These are phyloP conservation scores for Camelina sativa DNA, from an alignment of 345 rosid genomes.

Conservation along the genomic window DNA sequence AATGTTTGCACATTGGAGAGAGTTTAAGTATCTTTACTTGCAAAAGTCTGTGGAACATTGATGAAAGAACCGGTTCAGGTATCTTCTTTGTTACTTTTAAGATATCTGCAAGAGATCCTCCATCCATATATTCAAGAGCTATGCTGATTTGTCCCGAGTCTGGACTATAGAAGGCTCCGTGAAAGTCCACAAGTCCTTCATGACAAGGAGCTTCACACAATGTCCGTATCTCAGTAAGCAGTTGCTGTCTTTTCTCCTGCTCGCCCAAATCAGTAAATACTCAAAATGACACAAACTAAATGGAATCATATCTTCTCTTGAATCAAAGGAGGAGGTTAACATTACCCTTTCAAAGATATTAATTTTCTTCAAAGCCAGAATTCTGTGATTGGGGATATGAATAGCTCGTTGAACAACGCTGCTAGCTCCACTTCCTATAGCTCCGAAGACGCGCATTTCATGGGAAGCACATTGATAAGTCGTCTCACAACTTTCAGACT, in stretches of 20 bases:
- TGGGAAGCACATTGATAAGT: conserved; percentile 87
- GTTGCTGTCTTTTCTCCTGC: conserved; percentile 95
- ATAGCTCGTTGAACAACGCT: conserved; percentile 97
- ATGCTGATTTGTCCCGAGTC: conserved; percentile 95
- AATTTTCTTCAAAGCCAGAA: conserved; percentile 90
- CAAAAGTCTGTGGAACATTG: conserved; percentile 84
- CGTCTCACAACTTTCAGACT: conserved; percentile 64
- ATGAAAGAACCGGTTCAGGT: conserved; percentile 89
- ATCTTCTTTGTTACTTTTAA: conserved; percentile 60
- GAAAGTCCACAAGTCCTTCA: conserved; percentile 94
- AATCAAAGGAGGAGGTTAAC: conserved; percentile 14
- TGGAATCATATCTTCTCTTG: not conserved
- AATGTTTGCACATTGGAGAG: conserved; percentile 1
- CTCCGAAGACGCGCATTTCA: conserved; percentile 92
- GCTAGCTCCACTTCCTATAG: conserved; percentile 96
- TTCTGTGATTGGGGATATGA: conserved; percentile 83
- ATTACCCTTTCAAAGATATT: conserved; percentile 87
- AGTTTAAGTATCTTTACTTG: conserved; percentile 54
- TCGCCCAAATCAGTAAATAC: conserved; percentile 9
- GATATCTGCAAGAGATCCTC: conserved; percentile 93
- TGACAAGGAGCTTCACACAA: conserved; percentile 92
- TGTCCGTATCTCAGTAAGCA: conserved; percentile 90
- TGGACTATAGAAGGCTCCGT: conserved; percentile 93
- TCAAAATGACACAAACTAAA: conserved; percentile 2
- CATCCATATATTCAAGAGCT: conserved; percentile 97